phyloP scores from a whole-genome alignment of 1,139 yeast species.

The Protomyces gravidus region DNA sequence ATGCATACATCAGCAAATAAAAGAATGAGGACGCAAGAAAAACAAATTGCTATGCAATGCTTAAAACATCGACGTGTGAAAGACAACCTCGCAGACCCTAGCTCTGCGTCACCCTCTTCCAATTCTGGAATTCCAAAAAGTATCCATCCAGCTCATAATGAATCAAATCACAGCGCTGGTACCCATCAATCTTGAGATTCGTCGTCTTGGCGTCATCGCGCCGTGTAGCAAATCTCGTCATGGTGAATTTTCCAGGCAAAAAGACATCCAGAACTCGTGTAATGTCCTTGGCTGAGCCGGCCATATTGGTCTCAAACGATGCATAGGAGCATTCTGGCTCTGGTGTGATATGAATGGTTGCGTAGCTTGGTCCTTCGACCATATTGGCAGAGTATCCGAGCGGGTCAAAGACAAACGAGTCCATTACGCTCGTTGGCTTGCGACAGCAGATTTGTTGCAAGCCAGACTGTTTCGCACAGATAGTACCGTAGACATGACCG shows the following conservation, averaged over 20 bases:
- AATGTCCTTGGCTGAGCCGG: constrained; percentile 43
- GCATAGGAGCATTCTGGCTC: constrained; percentile 94
- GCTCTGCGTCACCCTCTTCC: constrained; percentile 36
- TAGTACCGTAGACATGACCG: constrained; percentile 71
- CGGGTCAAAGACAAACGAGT: constrained; percentile 90
- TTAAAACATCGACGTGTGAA: too few species aligned
- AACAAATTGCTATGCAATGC: too few species aligned
- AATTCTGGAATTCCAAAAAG: constrained; percentile 45
- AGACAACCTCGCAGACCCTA: too few species aligned
- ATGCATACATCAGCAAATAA: too few species aligned
- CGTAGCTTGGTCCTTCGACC: constrained; percentile 53
- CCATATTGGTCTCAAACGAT: constrained; percentile 84
- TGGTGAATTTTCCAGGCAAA: constrained; percentile 70
- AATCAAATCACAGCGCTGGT: constrained; percentile 62
- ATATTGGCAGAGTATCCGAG: constrained; percentile 94
- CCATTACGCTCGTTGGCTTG: constrained; percentile 47
- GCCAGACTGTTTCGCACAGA: constrained; percentile 59
- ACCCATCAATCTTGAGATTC: constrained; percentile 42
- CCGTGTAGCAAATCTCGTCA: constrained; percentile 57
- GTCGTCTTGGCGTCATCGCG: constrained; percentile 31
- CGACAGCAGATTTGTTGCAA: constrained; percentile 50
- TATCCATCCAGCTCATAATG: constrained; percentile 64
- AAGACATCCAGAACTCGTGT: constrained; percentile 55
- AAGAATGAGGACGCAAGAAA: too few species aligned
- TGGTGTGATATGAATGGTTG: constrained; percentile 91